Conservation (phyloP, 805 yeast genomes). For the Hermanozyma aechmeae region DNA sequence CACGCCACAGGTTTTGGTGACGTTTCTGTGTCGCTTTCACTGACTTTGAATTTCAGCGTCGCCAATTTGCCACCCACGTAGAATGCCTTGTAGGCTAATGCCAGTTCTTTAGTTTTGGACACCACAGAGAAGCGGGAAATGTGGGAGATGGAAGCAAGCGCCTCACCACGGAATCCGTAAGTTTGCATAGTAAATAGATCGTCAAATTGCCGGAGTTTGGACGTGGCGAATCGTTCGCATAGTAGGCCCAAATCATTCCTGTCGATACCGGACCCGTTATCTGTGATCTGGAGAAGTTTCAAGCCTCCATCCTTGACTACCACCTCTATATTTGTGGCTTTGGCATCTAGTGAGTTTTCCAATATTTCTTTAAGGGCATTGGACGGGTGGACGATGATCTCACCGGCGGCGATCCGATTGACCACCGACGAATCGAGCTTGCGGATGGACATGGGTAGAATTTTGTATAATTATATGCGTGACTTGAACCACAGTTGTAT, state of each 20-base stretch:
- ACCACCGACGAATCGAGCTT: constrained; percentile 63
- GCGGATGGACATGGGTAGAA: not conserved
- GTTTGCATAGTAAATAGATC: constrained; percentile 67
- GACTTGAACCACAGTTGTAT: too few species aligned
- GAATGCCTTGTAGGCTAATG: constrained; percentile 64
- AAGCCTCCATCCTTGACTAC: constrained; percentile 88
- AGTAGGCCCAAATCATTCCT: constrained; percentile 65
- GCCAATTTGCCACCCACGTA: constrained; percentile 59
- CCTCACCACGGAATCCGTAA: constrained; percentile 95
- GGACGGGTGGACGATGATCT: constrained; percentile 86
- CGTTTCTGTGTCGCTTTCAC: too few species aligned
- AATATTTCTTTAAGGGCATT: constrained; percentile 90
- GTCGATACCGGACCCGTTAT: constrained; percentile 78
- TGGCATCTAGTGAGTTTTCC: constrained; percentile 89
- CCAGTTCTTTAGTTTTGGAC: constrained; percentile 53
- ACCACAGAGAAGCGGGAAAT: constrained; percentile 73
- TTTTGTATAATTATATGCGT: not conserved
- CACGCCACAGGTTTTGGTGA: constrained; percentile 79
- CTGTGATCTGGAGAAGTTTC: constrained; percentile 76
- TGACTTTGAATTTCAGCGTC: constrained; percentile 31
- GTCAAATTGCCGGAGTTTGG: constrained; percentile 65
- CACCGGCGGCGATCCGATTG: constrained; percentile 94
- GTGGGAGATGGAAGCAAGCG: constrained; percentile 89
- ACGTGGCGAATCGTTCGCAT: constrained; percentile 91
- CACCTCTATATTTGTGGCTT: constrained; percentile 64